Base-by-base conservation (phyloP, 768 basidiomycete genomes). In the Mycena amicta region DNA sequence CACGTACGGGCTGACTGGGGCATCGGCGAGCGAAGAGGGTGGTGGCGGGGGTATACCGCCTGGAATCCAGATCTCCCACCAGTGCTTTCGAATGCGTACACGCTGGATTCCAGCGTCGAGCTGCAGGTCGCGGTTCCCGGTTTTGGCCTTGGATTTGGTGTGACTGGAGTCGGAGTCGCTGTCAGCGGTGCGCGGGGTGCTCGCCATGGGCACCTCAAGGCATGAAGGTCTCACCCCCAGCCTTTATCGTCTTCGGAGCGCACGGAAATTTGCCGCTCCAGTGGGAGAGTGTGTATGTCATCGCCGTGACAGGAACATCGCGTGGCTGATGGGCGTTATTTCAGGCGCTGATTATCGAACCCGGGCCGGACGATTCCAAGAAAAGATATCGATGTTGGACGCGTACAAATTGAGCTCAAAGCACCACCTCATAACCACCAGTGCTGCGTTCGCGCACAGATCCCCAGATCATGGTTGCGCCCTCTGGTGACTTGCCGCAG, bases 41-140 rank as follows among this genome's bases (percentile, higher is more conserved):
- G 88, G 75, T 1, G 83, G 82, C 0, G 83, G 80, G 0, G 86
- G 88, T 2, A 78, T 82, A 46, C 83, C 71, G 46, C 75, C 76
- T 3, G 88, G 88, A 52, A 83, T 72, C 84, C 84, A 84, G 57
- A 83, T 27, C 65, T 85, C 78, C 77, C 78, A 84, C 81, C 83
- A 84, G 31, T 70, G 71, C 50, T 72, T 71, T 27, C 83, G 75
- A 52, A 75, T 72, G 50, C 76, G 75, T 30, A 77, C 61, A 23
- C 73, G 67, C 22, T 75, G 66, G 0, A 75, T 66, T 11, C 79
- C 80, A 41, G 65, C 63, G 63, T 80, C 80, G 20, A 80, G 68
- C 41, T 77, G 71, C 15, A 78, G 58, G 8, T 51, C 45, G 40
- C 20, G 6, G 64, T 52, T 31, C 64, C 22, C 12, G 53, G 54